phyloP scores from a whole-genome alignment of 2,329 filamentous ascomycete species.

The Fusarium albidum region DNA sequence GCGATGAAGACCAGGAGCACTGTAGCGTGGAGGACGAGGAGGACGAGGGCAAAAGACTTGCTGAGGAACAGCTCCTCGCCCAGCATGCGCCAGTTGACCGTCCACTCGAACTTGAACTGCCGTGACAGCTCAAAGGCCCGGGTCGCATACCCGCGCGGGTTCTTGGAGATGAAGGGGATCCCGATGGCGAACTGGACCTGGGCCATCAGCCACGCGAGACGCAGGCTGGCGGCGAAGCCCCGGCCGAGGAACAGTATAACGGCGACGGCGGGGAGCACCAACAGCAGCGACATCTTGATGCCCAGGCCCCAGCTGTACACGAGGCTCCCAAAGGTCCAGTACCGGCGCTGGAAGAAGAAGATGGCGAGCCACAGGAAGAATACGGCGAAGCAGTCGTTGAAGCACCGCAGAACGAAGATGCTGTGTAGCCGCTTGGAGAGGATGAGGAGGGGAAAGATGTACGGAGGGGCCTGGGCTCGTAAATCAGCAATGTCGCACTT shows the following conservation, averaged over 20 bases:
- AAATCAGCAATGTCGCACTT: not conserved
- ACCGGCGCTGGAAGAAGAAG: constrained; percentile 75
- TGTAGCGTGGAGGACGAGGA: constrained; percentile 71
- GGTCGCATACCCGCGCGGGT: constrained; percentile 75
- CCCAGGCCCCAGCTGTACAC: constrained; percentile 82
- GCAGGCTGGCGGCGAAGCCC: constrained; percentile 71
- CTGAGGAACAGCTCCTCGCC: constrained; percentile 81
- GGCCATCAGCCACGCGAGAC: constrained; percentile 74
- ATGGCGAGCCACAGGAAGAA: constrained; percentile 87
- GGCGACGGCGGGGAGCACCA: constrained; percentile 83
- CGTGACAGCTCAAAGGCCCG: constrained; percentile 91
- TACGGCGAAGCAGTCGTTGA: constrained; percentile 93
- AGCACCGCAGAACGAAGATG: constrained; percentile 89
- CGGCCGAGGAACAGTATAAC: constrained; percentile 77
- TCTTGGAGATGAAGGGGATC: constrained; percentile 73
- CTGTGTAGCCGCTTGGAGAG: constrained; percentile 93
- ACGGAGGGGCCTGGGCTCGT: constrained; percentile 74
- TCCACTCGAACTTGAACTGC: constrained; percentile 97
- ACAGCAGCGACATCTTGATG: constrained; percentile 93
- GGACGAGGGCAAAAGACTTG: constrained; percentile 69
- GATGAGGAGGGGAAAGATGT: constrained; percentile 84
- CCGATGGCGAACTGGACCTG: constrained; percentile 77
- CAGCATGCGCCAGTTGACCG: constrained; percentile 98
- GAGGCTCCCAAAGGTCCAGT: constrained; percentile 77
- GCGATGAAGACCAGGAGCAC: constrained; percentile 73